Evolutionary conservation across 768 basidiomycete species (phyloP), one percentile per base, ranked within the genome.

Genomic region (Heimioporus sp.): DNA sequence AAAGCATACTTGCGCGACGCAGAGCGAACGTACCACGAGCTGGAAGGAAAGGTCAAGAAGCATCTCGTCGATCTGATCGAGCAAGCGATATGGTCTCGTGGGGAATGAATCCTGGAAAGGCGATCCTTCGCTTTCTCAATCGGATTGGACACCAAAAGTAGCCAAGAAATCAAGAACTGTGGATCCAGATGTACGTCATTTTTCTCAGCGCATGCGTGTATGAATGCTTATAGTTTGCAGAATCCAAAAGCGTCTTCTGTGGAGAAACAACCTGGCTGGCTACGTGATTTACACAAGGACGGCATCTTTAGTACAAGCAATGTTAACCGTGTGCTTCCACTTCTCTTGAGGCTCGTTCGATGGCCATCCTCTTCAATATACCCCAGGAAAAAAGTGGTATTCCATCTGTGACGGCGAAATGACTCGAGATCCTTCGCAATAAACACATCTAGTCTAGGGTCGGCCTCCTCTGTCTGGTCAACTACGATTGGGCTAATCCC

Each of bases 91-190:
- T n/a, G 60, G 47, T 9, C 56, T 86, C 69, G 75, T 80, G 73
- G 69, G 73, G 11, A 67, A 70, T 43, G 80, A 72, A 30, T 68
- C 65, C 44, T 92, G 85, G 87, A 80, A 76, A 65, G 75, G 78
- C 3, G 88, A 92, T 67, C 83, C 83, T 8, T 97, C 93, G 92
- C 69, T 95, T 13, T 80, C 76, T 44, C 97, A 99, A 67, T 75
- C 98, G 51, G 95, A 99, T 65, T 98, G 97, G 97, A 86, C 90
- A 1, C 91, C 91, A 1, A 98, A 98, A 68, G 75, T 79, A 7
- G 84, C 82, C 0, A 79, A 81, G 35, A 83, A 83, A 65, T 83
- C 86, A 10, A 75, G 90, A 63, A 88, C 88, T 0, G 64, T 89
- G 9, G 49, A 68, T 15, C 53, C 65, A 2, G 19, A 43, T 13